Evolutionary conservation across 176 grass and related monocot genomes (phyloP).

Genomic region (Zea luxurians): DNA sequence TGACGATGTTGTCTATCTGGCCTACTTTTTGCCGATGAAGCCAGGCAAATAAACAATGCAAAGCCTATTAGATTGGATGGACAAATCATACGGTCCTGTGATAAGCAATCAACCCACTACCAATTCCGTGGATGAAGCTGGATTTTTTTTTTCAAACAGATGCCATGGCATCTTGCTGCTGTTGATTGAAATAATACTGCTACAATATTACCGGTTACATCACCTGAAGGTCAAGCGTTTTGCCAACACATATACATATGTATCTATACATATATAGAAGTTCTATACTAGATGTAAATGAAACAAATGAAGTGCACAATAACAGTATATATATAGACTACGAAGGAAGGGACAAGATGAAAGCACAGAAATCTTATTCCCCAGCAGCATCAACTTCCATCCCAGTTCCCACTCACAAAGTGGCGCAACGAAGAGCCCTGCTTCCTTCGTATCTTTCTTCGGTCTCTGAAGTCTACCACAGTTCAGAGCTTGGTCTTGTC

Average conservation of each 20-base stretch:
- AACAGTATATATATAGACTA: neutral
- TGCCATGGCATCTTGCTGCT: conserved; percentile 4
- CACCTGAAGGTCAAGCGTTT: conserved; percentile 30
- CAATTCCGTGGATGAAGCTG: neutral
- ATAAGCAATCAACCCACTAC: neutral
- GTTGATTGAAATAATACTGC: conserved; percentile 11
- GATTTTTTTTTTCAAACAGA: neutral
- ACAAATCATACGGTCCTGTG: conserved; percentile 6
- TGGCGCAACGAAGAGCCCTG: neutral
- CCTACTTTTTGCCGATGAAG: neutral
- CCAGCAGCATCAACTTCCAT: neutral
- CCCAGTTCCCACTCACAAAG: neutral
- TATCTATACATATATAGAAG: conserved; percentile 21
- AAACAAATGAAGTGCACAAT: conserved; percentile 34
- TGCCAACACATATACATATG: conserved; percentile 33
- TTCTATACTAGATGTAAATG: conserved; percentile 37
- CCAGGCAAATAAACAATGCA: neutral
- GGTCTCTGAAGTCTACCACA: neutral
- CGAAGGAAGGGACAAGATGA: neutral
- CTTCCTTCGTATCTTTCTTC: neutral
- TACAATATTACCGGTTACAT: conserved; percentile 16
- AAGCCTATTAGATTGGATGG: neutral
- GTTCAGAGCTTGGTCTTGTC: conserved; percentile 44
- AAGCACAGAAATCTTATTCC: conserved; percentile 13
- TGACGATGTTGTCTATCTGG: neutral